A percentile compares a stretch with the other conserved stretches of the same genome.
These are phyloP conservation scores for Carallia brachiata DNA, from an alignment of 345 rosid species.

Conservation along the genomic window DNA sequence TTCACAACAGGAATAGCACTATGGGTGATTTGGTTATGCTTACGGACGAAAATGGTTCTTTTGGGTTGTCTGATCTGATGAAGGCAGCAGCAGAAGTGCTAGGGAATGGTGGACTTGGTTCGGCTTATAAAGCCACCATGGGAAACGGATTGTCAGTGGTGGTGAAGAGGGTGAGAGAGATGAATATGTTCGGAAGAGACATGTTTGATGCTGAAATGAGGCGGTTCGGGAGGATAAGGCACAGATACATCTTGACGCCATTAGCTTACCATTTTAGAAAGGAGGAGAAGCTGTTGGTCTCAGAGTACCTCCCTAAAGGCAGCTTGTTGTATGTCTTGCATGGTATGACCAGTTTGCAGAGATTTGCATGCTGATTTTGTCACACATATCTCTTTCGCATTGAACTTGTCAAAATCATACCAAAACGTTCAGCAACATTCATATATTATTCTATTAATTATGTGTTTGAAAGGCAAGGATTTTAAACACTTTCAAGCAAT, in stretches of 20 bases:
- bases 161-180: constrained; percentile 81
- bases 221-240: constrained; percentile 55
- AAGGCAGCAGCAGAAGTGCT: constrained; percentile 88
- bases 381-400: too few species aligned
- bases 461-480: too few species aligned
- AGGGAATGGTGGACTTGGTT: constrained; percentile 84
- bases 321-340: constrained; percentile 74
- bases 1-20: constrained; percentile 16
- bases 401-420: not conserved
- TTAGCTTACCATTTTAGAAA: constrained; percentile 75
- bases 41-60: constrained; percentile 57
- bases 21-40: constrained; percentile 54
- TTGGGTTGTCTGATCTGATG: constrained; percentile 80
- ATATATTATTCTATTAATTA: too few species aligned
- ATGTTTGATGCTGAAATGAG: constrained; percentile 69
- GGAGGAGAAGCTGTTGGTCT: constrained; percentile 84
- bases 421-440: not conserved
- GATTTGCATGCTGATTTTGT: too few species aligned
- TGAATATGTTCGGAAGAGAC: constrained; percentile 57
- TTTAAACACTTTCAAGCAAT: too few species aligned
- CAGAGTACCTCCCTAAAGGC: constrained; percentile 77
- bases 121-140: constrained; percentile 86
- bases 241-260: constrained; percentile 67
- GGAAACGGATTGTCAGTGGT: constrained; percentile 65
- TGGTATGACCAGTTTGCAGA: constrained; percentile 39